Evolutionary conservation across 1,139 yeast species (phyloP).

Genomic region (Scheffersomyces titani): DNA sequence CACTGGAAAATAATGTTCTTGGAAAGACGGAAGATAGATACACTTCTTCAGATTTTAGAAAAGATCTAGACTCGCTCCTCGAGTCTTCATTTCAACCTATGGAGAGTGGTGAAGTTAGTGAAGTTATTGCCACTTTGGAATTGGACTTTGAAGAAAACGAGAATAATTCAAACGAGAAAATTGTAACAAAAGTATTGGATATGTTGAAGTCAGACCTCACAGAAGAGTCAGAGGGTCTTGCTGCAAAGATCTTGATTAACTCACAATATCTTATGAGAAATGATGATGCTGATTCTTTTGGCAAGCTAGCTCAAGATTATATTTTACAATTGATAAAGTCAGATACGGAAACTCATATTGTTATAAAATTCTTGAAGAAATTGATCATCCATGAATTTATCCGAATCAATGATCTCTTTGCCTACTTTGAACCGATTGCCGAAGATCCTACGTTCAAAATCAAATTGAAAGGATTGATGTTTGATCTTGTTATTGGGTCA

Average conservation of each 20-base stretch:
- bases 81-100: constrained; percentile 11
- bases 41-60: constrained; percentile 27
- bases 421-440: constrained; percentile 4
- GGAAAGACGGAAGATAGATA: constrained; percentile 21
- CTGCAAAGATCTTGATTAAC: constrained; percentile 16
- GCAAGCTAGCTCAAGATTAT: constrained; percentile 6
- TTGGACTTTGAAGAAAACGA: constrained; percentile 5
- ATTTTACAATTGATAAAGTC: constrained; percentile 5
- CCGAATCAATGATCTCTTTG: constrained; percentile 15
- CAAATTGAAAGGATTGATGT: constrained; percentile 8
- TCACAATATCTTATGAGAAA: constrained; percentile 13
- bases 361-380: constrained; percentile 16
- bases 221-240: constrained; percentile 6
- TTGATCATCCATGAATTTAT: constrained; percentile 21
- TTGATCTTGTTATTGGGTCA: constrained; percentile 17
- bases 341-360: constrained; percentile 2
- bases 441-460: constrained; percentile 2
- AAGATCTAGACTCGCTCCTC: constrained; percentile 26
- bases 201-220: constrained; percentile 1
- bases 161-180: background rate
- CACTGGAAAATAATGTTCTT: constrained; percentile 15
- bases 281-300: constrained; percentile 10
- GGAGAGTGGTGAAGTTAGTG: constrained; percentile 19
- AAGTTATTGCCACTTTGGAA: constrained; percentile 12
- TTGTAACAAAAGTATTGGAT: constrained; percentile 2